Evolutionary conservation across 2,329 filamentous ascomycete species (phyloP), one percentile per base, ranked within the genome.

Genomic region (Epichloe amarillans): DNA sequence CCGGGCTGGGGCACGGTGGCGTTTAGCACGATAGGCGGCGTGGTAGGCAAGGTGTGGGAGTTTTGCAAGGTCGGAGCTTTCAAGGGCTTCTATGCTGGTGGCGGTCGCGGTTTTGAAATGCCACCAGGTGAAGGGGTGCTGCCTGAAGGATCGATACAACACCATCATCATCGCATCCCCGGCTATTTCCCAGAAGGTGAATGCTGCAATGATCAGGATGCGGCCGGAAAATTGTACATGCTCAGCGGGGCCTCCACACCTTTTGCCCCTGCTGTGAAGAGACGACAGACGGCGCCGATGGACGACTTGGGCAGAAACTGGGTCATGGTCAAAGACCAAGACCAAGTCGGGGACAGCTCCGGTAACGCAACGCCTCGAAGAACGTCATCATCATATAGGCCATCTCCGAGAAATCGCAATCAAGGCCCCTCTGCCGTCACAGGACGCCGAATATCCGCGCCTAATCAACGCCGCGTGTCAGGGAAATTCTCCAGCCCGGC

Each of bases 81-180:
- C 61, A 77, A 78, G 50, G 90, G 90, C 0, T 96, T 96, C 64
- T 83, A 90, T 54, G 88, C 90, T 12, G 91, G 90, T 7, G 88
- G 85, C 3, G 91, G 90, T 8, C 74, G 73, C 53, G 82, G 80
- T 26, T 95, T 90, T 61, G 70, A 76, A 6, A 69, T 87, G 57
- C 55, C 55, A 17, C 52, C 55, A 14, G 57, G 35, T 37, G 63
- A 72, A 19, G 61, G 52, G 7, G 54, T 54, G n/a, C 40, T 58
- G 43, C 53, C 55, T 15, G 53, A 56, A 33, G 55, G 52, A 38
- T 47, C 46, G 8, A 51, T 52, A 45, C 44, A 61, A 4, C 17
- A 26, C 17, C 35, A 47, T 46, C 44, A 61, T 14, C 57, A 60
- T 10, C 56, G 57, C 5, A 39, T 64, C 4, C 61, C 64, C 2